These are phyloP conservation scores for Luffa acutangula DNA, from an alignment of 306 rosid genomes.

Conservation along the genomic window DNA sequence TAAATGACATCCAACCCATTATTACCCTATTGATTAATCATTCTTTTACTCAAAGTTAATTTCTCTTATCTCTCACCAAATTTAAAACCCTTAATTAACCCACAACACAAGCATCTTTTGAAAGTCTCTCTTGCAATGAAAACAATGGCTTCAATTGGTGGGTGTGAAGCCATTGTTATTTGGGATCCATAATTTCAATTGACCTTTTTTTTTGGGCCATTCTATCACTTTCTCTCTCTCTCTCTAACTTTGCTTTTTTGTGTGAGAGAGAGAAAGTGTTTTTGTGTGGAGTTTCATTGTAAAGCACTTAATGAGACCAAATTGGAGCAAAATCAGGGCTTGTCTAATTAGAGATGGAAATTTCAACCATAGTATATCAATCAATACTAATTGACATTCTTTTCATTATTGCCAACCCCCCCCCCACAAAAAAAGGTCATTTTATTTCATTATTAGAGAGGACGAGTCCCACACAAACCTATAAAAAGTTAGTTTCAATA, in stretches of 20 bases:
- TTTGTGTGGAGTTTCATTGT: background rate
- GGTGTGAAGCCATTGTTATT: background rate
- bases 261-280: background rate
- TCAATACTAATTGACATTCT: background rate
- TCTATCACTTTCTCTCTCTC: background rate
- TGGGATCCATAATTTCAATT: background rate
- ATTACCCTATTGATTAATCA: background rate
- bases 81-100: background rate
- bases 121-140: background rate
- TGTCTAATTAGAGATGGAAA: background rate
- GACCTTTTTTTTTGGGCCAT: background rate
- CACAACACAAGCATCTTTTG: constrained; percentile 6
- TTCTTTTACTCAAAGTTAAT: constrained; percentile 7
- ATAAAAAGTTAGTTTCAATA: too few species aligned
- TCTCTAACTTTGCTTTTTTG: background rate
- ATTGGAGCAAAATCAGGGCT: constrained; percentile 6
- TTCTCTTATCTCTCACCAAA: background rate
- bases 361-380: background rate
- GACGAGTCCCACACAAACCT: too few species aligned
- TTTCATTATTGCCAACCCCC: background rate
- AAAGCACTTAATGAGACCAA: background rate
- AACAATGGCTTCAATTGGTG: background rate
- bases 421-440: background rate
- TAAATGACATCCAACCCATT: background rate
- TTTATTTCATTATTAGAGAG: background rate